Evolutionary conservation across 805 yeast genomes (phyloP).

Genomic region (Monosporozyma unispora): DNA sequence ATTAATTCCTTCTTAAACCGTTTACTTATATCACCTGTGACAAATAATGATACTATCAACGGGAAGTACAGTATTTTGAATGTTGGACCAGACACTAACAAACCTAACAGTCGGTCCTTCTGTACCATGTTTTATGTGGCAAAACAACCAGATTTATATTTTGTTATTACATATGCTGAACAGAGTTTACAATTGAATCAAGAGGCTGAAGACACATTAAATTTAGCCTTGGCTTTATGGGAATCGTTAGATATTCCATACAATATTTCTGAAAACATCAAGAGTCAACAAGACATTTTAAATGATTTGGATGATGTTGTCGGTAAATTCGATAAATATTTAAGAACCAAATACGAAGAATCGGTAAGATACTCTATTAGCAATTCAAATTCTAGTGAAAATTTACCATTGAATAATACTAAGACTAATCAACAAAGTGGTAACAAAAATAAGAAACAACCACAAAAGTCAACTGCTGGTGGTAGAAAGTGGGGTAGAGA

Average conservation of each 20-base stretch:
- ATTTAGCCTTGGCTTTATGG: constrained; percentile 29
- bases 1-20: constrained; percentile 23
- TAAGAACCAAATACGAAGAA: constrained; percentile 29
- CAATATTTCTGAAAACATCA: constrained; percentile 26
- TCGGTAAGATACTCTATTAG: constrained; percentile 9
- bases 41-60: constrained; percentile 14
- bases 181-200: constrained; percentile 36
- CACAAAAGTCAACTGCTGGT: constrained; percentile 12
- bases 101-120: constrained; percentile 10
- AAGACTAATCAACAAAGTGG: constrained; percentile 6
- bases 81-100: constrained; percentile 4
- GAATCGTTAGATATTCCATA: constrained; percentile 28
- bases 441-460: constrained; percentile 9
- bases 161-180: constrained; percentile 36
- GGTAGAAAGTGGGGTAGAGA: constrained; percentile 60
- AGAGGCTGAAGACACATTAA: constrained; percentile 36
- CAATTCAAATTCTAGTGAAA: constrained; percentile 1
- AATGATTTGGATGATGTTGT: constrained; percentile 27
- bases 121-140: constrained; percentile 24
- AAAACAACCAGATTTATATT: constrained; percentile 26
- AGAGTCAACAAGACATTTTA: constrained; percentile 25
- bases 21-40: constrained; percentile 19
- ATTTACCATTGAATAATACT: neutral
- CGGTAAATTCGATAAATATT: constrained; percentile 32
- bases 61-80: constrained; percentile 14